Evolutionary conservation across 2,329 filamentous ascomycete genomes (phyloP), one percentile per base, ranked within the genome.

Genomic region (Trichophyton verrucosum): DNA sequence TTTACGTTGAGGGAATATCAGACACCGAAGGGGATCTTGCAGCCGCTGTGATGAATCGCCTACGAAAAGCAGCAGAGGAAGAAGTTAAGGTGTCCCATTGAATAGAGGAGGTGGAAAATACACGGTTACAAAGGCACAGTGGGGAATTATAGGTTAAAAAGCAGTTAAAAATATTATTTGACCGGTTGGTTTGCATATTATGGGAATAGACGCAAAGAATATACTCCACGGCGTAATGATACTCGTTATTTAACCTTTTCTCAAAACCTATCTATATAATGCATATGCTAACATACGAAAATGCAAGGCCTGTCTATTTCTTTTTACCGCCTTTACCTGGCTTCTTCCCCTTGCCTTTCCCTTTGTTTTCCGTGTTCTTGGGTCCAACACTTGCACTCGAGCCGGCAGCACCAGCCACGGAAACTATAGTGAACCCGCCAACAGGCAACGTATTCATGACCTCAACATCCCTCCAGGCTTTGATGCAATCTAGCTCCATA

Each of bases 1-100:
- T 99, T 59, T 88, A 91, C 66, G 89, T 97, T 9, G 94, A 99
- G 72, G 92, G 92, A 1, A 88, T 96, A 61, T 74, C 78, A 20
- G 87, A 88, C 60, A 67, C 71, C 62, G 84, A 87, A 62, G 85
- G 87, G 36, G 88, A 94, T 70, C 86, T 94, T 66, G 90, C 91
- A 20, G 89, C 89, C 24, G 94, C 88, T 24, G 85, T 92, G 66
- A 91, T 92, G 87, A 92, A 92, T 69, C 80, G 88, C 65, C 78
- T 92, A 61, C 82, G 88, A 65, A 92, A 92, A 76, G 88, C 88
- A 60, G 88, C 88, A 42, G 77, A 77, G 56, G 70, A 80, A 69
- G 80, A 82, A 70, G 71, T 80, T 64, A 75, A 77, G 71, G 76
- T 33, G 22, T 9, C 36, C 9, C 36, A n/a, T 11, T 57, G 20